phyloP scores from a whole-genome alignment of 176 grass and related monocot genomes.

The Oryza punctata region DNA sequence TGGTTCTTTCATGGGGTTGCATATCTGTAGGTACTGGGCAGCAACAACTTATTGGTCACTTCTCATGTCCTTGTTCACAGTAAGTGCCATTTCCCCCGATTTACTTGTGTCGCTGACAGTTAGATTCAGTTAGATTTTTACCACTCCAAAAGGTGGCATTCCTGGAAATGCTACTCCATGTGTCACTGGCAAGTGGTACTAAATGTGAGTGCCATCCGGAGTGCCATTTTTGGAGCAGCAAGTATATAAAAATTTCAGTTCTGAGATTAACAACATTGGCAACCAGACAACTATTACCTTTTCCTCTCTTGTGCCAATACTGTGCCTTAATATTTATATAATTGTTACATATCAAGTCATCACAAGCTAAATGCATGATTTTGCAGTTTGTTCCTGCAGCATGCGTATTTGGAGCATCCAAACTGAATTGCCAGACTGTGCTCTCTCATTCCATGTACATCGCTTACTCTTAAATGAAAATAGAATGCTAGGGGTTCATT shows the following conservation, averaged over 20 bases:
- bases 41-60: conserved; percentile 79
- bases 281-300: not conserved
- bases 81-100: conserved; percentile 44
- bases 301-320: conserved; percentile 8
- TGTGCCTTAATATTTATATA: not conserved
- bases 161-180: not conserved
- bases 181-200: not conserved
- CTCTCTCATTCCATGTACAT: conserved; percentile 75
- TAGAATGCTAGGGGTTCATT: not conserved
- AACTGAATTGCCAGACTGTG: conserved; percentile 65
- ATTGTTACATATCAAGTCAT: not conserved
- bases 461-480: conserved; percentile 6
- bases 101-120: not conserved
- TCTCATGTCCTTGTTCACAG: conserved; percentile 84
- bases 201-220: no score
- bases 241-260: not conserved
- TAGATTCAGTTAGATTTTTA: no score
- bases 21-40: conserved; percentile 60
- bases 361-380: not conserved
- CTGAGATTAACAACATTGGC: not conserved
- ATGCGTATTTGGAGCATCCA: conserved; percentile 84
- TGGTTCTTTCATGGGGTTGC: conserved; percentile 10
- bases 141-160: not conserved
- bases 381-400: conserved; percentile 87
- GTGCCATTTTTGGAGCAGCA: not conserved